Conservation (phyloP, 2,329 filamentous ascomycete species). For the Aspergillus clavatus region DNA sequence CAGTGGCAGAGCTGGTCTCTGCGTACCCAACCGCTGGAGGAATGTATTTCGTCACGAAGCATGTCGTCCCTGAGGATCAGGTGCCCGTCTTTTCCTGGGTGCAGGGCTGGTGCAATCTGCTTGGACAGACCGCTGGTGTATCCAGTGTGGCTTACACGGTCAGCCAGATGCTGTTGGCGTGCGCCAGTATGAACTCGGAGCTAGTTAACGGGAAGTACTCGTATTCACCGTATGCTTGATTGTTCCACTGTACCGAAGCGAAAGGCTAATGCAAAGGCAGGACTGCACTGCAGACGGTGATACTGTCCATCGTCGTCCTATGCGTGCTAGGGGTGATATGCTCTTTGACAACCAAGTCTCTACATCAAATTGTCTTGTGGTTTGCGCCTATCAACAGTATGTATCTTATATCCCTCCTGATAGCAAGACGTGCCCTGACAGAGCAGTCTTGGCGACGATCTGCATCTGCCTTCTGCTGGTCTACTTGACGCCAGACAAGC, state of each 20-base stretch:
- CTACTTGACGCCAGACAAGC: slow-evolving; percentile 55
- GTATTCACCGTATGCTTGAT: slow-evolving; percentile 51
- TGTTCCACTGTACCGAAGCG: neutral
- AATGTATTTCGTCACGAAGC: slow-evolving; percentile 65
- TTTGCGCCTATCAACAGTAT: slow-evolving; percentile 62
- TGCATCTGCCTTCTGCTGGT: slow-evolving; percentile 57
- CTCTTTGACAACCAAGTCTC: slow-evolving; percentile 56
- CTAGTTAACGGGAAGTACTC: slow-evolving; percentile 48
- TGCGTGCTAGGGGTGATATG: slow-evolving; percentile 56
- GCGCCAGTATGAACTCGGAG: slow-evolving; percentile 56
- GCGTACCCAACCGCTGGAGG: slow-evolving; percentile 63
- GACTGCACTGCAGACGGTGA: slow-evolving; percentile 54
- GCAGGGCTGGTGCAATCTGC: slow-evolving; percentile 63
- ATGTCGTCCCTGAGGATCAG: slow-evolving; percentile 57
- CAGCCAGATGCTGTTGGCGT: slow-evolving; percentile 60
- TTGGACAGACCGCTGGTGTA: slow-evolving; percentile 60
- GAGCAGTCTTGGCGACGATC: slow-evolving; percentile 53
- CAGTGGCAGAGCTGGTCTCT: slow-evolving; percentile 61
- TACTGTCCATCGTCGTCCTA: slow-evolving; percentile 54
- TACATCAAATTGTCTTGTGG: slow-evolving; percentile 59
- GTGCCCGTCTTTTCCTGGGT: slow-evolving; percentile 62
- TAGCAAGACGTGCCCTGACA: neutral
- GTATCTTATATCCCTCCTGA: slow-evolving; percentile 5
- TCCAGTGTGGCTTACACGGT: slow-evolving; percentile 60
- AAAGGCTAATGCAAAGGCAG: slow-evolving; percentile 33